phyloP scores from a whole-genome alignment of 83 land plant genomes.

The Isoetes engelmannii region DNA sequence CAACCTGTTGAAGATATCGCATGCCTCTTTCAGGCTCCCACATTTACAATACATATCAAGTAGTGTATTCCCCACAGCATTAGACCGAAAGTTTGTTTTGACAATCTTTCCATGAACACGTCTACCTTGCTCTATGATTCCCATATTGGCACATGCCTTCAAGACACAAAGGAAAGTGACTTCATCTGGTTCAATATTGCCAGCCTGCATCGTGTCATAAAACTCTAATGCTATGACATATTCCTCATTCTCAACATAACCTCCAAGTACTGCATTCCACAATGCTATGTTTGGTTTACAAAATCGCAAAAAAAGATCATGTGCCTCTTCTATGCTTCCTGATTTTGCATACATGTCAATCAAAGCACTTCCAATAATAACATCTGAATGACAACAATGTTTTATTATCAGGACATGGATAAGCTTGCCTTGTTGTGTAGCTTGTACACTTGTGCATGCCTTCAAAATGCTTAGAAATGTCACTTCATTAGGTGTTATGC shows the following conservation, averaged over 20 bases:
- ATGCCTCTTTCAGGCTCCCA: neutral
- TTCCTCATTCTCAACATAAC: no score
- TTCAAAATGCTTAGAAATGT: slow-evolving; percentile 3
- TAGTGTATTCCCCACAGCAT: slow-evolving; percentile 6
- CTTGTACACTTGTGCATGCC: slow-evolving; percentile 1
- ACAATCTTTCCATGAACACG: neutral
- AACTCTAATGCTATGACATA: neutral
- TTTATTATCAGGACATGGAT: neutral
- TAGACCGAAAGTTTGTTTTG: neutral
- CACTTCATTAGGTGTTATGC: slow-evolving; percentile 7
- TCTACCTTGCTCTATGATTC: neutral
- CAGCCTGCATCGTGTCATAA: neutral
- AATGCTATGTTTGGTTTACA: no score
- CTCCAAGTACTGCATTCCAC: no score
- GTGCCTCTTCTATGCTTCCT: no score
- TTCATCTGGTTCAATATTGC: slow-evolving; percentile 2
- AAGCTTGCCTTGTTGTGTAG: slow-evolving; percentile 10
- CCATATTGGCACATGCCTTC: slow-evolving; percentile 1
- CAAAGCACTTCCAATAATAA: neutral
- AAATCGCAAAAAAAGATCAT: no score
- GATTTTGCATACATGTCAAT: slow-evolving; percentile 12
- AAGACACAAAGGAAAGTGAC: slow-evolving; percentile 4
- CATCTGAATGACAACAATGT: slow-evolving; percentile 14
- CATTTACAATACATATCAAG: slow-evolving; percentile 12
- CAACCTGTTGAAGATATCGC: neutral